Evolutionary conservation across 345 rosid species (phyloP).

Genomic region (Populus simonii): DNA sequence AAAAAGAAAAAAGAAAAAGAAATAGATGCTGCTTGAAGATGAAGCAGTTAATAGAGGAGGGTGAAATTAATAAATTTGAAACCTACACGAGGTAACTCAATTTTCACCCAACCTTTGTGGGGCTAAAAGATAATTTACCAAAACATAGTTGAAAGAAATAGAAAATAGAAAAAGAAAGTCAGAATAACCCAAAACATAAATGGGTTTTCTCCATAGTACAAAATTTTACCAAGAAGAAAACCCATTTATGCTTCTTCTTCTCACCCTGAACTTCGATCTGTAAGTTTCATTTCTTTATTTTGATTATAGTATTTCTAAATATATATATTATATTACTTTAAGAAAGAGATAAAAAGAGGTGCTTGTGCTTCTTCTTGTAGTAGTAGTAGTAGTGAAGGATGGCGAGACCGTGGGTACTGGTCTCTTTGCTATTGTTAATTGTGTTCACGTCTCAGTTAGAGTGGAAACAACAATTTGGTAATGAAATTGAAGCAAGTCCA

Average conservation of each 20-base stretch:
- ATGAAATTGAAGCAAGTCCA: slow-evolving; percentile 47
- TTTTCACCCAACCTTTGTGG: too few species aligned
- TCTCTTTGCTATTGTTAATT: slow-evolving; percentile 55
- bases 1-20: too few species aligned
- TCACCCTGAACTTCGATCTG: slow-evolving; percentile 1
- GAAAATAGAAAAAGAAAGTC: too few species aligned
- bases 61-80: background rate
- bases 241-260: background rate
- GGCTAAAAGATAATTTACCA: too few species aligned
- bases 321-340: too few species aligned
- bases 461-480: slow-evolving; percentile 69
- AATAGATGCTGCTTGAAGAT: too few species aligned
- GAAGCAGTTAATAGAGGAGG: background rate
- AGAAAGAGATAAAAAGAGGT: background rate
- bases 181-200: background rate
- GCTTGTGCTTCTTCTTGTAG: background rate
- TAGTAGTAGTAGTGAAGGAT: slow-evolving; percentile 23
- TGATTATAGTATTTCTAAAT: too few species aligned
- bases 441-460: slow-evolving; percentile 69
- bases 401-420: slow-evolving; percentile 71
- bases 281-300: background rate
- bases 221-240: background rate
- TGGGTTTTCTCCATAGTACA: background rate
- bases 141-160: too few species aligned
- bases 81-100: too few species aligned